phyloP scores from a whole-genome alignment of 2,329 filamentous ascomycete genomes.

The Aspergillus sp. region DNA sequence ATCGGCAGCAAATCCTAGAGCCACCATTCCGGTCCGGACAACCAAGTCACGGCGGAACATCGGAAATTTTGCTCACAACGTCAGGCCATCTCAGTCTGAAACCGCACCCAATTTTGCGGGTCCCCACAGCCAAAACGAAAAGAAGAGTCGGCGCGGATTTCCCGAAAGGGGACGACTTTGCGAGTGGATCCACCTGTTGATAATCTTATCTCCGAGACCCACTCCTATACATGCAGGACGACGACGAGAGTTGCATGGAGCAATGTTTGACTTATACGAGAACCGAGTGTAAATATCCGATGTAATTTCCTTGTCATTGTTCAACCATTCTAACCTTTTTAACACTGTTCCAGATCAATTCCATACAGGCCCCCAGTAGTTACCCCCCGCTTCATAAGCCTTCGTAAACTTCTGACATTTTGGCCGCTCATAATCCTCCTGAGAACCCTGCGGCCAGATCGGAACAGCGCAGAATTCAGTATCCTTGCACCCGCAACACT shows the following conservation, averaged over 20 bases:
- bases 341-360: neutral
- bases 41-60: too few species aligned
- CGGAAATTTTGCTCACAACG: too few species aligned
- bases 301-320: neutral
- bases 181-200: neutral
- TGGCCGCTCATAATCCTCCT: conserved; percentile 45
- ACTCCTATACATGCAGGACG: neutral
- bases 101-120: too few species aligned
- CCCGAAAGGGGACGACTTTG: neutral
- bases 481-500: conserved; percentile 52
- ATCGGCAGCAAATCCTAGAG: too few species aligned
- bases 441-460: conserved; percentile 61
- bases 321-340: too few species aligned
- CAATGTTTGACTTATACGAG: neutral
- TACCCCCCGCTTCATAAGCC: neutral
- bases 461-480: conserved; percentile 62
- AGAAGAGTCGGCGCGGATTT: neutral
- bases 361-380: neutral
- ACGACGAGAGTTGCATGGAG: neutral
- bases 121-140: too few species aligned
- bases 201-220: neutral
- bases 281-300: neutral
- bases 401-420: neutral
- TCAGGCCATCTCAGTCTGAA: too few species aligned
- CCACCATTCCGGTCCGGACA: too few species aligned